Base-by-base conservation (phyloP, 192 early-diverging fungal species). In the Martensiomyces pterosporus region DNA sequence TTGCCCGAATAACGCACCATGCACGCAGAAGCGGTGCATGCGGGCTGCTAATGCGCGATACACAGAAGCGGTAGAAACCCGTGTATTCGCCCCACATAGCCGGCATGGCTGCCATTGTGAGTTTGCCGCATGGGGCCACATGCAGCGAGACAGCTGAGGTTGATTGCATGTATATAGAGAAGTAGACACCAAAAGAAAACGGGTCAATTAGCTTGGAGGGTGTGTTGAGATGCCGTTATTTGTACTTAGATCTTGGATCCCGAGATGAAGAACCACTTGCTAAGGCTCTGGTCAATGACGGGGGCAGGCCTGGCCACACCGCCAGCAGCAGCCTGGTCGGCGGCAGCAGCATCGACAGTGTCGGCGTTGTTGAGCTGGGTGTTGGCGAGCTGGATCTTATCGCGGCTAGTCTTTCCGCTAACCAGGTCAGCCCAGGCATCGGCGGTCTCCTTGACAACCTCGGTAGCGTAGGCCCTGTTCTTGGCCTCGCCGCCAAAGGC, bases 181-280 rank as follows among this genome's bases (percentile, higher is more conserved):
- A n/a, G n/a, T n/a, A n/a, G n/a, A n/a, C n/a, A n/a, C n/a, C n/a
- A n/a, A n/a, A n/a, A n/a, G n/a, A n/a, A n/a, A n/a, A n/a, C n/a
- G n/a, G n/a, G n/a, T n/a, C n/a, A n/a, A n/a, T n/a, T n/a, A n/a
- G n/a, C n/a, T n/a, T n/a, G n/a, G n/a, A n/a, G n/a, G n/a, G n/a
- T n/a, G n/a, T n/a, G n/a, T n/a, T n/a, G n/a, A n/a, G n/a, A n/a
- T n/a, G n/a, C n/a, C n/a, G n/a, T n/a, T n/a, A n/a, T n/a, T n/a
- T 32, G 29, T 8, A 12, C 15, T 68, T 77, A 83, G 60, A 81
- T 73, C 60, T 67, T 81, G 55, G 79, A 69, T 32, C 85, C 93
- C 24, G 87, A 87, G 57, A 98, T 88, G 80, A 89, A 98, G 84
- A 94, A 98, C 94, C 94, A 98, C 85, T 98, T 98, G 85, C 93